phyloP scores from a whole-genome alignment of 2,329 filamentous ascomycete species.

The Nemania bipapillata region DNA sequence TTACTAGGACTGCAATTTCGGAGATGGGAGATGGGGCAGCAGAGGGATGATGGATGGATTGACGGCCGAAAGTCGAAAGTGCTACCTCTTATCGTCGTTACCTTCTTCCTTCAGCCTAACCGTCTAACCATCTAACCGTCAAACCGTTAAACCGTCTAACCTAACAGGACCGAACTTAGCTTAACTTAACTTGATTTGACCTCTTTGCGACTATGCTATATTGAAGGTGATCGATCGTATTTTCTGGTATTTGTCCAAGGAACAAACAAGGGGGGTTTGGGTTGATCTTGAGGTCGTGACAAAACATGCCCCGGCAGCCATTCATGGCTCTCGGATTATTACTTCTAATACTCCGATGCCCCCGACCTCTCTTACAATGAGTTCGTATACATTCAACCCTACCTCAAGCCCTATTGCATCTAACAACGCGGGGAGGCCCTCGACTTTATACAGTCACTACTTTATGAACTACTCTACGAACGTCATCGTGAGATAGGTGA shows the following conservation, averaged over 20 bases:
- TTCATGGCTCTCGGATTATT: conserved; percentile 42
- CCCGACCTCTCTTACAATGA: conserved; percentile 30
- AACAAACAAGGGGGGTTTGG: conserved; percentile 23
- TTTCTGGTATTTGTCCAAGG: background rate
- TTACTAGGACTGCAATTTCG: conserved; percentile 29
- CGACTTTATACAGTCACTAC: background rate
- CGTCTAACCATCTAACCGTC: no score
- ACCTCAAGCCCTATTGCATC: conserved; percentile 34
- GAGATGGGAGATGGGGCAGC: conserved; percentile 14
- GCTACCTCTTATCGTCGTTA: conserved; percentile 19
- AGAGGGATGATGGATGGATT: conserved; percentile 20
- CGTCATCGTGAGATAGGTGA: conserved; percentile 3
- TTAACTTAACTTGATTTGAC: no score
- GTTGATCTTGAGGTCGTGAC: conserved; percentile 18
- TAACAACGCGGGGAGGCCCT: background rate
- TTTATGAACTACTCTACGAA: conserved; percentile 12
- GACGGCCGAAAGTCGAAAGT: conserved; percentile 27
- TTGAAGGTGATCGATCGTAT: background rate
- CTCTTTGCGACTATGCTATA: no score
- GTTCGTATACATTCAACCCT: conserved; percentile 5
- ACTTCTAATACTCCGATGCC: conserved; percentile 39
- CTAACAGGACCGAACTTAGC: no score
- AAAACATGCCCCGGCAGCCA: conserved; percentile 29
- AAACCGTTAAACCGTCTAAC: no score
- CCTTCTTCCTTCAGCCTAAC: background rate